Percentiles rank a stretch among this genome's conserved stretches.
phyloP scores from a whole-genome alignment of 192 early-diverging fungal species.

The Entomortierella parvispora region DNA sequence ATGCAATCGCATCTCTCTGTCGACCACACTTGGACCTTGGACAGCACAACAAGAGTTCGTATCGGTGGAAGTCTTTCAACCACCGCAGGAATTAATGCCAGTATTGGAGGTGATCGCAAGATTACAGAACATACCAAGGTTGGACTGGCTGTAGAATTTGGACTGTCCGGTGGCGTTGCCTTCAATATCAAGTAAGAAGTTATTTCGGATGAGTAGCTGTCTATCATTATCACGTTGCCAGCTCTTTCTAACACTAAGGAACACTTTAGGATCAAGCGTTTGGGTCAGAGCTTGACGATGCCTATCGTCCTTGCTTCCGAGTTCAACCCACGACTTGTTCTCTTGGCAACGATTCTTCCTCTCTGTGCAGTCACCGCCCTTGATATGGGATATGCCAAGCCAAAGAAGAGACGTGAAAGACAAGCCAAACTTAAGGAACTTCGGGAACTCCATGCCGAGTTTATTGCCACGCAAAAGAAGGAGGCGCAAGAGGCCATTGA shows the following conservation, averaged over 20 bases:
- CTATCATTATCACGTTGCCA: too few relatives aligned
- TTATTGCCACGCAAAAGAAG: slow-evolving; percentile 70
- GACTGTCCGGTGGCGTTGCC: slow-evolving; percentile 66
- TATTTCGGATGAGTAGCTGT: too few relatives aligned
- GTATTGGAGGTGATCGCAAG: slow-evolving; percentile 65
- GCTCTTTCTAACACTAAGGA: too few relatives aligned
- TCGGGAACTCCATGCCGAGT: slow-evolving; percentile 69
- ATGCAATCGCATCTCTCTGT: slow-evolving; percentile 59
- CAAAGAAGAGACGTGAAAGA: slow-evolving; percentile 62
- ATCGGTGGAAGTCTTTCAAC: slow-evolving; percentile 60
- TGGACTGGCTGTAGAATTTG: slow-evolving; percentile 68
- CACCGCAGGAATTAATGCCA: slow-evolving; percentile 56
- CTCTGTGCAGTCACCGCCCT: slow-evolving; percentile 59
- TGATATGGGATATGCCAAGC: slow-evolving; percentile 69
- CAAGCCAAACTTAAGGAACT: slow-evolving; percentile 59
- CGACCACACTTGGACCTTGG: slow-evolving; percentile 60
- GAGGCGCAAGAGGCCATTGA: slow-evolving; percentile 83
- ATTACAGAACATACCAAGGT: slow-evolving; percentile 63
- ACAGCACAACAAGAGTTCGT: slow-evolving; percentile 54
- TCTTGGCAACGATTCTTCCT: slow-evolving; percentile 66
- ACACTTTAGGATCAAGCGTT: slow-evolving; percentile 61
- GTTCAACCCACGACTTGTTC: slow-evolving; percentile 63
- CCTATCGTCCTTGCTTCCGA: slow-evolving; percentile 72
- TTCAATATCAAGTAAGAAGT: slow-evolving; percentile 66
- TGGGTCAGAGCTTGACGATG: slow-evolving; percentile 74